A percentile compares a stretch with the other conserved stretches of the same genome.
Conservation (phyloP, 306 rosid genomes). For the Dryas drummondii region DNA sequence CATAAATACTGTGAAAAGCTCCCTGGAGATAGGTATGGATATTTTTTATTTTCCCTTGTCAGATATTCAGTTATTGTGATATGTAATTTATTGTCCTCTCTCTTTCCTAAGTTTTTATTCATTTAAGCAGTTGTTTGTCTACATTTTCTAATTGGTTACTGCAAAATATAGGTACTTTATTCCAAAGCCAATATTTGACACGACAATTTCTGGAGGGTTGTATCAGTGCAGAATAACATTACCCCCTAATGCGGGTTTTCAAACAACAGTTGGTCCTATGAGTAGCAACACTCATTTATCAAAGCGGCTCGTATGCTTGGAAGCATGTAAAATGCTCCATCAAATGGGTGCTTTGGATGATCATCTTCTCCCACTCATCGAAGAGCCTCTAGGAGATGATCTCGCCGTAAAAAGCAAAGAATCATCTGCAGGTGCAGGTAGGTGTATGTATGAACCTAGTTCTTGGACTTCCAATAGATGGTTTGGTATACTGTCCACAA, state of each 20-base stretch:
- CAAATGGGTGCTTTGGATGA: conserved; percentile 75
- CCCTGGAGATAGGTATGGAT: conserved; percentile 62
- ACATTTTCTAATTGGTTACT: conserved; percentile 14
- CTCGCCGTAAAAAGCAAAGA: conserved; percentile 42
- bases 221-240: conserved; percentile 52
- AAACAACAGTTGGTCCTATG: conserved; percentile 59
- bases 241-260: conserved; percentile 76
- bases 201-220: conserved; percentile 39
- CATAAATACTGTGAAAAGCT: conserved; percentile 70
- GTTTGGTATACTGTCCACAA: neutral
- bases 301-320: conserved; percentile 78
- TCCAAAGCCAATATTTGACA: conserved; percentile 55
- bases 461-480: neutral
- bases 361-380: conserved; percentile 64
- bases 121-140: neutral
- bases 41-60: conserved; percentile 15
- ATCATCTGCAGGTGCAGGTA: conserved; percentile 68
- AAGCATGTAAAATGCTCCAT: conserved; percentile 88
- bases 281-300: conserved; percentile 55
- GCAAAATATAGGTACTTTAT: conserved; percentile 51
- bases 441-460: neutral
- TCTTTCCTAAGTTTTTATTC: neutral
- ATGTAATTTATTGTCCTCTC: neutral
- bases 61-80: neutral
- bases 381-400: conserved; percentile 46